A percentile compares a stretch with the other conserved stretches of the same genome.
Conservation (phyloP, 805 yeast genomes). For the Hanseniaspora opuntiae region DNA sequence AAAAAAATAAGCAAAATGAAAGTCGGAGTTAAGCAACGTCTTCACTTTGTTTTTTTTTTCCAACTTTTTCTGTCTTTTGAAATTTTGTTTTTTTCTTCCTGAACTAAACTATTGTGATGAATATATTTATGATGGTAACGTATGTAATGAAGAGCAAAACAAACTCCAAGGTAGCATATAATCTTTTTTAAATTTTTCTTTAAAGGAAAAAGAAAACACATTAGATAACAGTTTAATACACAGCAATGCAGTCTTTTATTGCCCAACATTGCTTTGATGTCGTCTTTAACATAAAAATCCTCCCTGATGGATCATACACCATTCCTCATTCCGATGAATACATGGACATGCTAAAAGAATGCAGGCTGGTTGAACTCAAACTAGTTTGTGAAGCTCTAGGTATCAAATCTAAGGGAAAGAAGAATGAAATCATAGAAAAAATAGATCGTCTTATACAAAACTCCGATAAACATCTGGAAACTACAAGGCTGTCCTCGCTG, state of each 20-base stretch:
- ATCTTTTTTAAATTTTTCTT: too few species aligned
- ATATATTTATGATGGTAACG: too few species aligned
- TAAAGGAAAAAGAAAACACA: too few species aligned
- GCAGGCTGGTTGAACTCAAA: background rate
- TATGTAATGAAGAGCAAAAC: too few species aligned
- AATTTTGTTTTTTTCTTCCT: too few species aligned
- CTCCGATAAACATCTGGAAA: background rate
- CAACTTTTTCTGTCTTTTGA: too few species aligned
- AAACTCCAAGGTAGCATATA: too few species aligned
- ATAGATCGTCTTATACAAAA: background rate
- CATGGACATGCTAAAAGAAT: slow-evolving; percentile 4
- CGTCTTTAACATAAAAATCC: background rate
- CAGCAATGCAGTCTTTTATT: background rate
- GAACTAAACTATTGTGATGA: too few species aligned
- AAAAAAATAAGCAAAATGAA: too few species aligned
- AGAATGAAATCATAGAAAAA: slow-evolving; percentile 23
- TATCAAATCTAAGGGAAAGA: slow-evolving; percentile 24
- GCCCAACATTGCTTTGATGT: background rate
- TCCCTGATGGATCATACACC: background rate
- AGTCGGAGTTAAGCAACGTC: too few species aligned
- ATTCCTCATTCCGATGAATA: slow-evolving; percentile 9
- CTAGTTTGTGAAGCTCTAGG: slow-evolving; percentile 3
- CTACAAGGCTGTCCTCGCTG: background rate
- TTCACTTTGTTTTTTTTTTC: too few species aligned
- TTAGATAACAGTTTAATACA: too few species aligned